These are phyloP conservation scores for Salix udensis DNA, from an alignment of 345 rosid species.

Conservation along the genomic window DNA sequence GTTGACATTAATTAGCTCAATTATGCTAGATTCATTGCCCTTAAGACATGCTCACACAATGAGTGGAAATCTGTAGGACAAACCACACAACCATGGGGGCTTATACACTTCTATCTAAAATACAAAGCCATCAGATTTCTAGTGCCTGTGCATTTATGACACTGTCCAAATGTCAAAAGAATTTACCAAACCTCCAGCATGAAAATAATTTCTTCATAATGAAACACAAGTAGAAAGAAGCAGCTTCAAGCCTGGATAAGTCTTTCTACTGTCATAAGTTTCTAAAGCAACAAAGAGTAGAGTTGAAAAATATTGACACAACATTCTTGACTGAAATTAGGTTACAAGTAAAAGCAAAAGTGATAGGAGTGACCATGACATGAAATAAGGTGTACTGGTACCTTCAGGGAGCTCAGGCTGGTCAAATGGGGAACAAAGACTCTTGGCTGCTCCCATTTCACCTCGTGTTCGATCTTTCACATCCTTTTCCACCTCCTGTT, in stretches of 20 bases:
- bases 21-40: no score
- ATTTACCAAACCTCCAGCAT: no score
- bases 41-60: no score
- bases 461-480: slow-evolving; percentile 87
- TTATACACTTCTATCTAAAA: no score
- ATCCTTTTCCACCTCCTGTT: slow-evolving; percentile 85
- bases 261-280: not conserved
- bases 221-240: not conserved
- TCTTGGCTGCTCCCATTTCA: slow-evolving; percentile 90
- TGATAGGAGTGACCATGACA: not conserved
- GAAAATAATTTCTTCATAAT: not conserved
- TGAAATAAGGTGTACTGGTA: slow-evolving; percentile 6
- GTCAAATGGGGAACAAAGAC: slow-evolving; percentile 85
- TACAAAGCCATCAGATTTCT: no score
- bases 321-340: not conserved
- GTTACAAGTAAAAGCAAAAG: not conserved
- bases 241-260: not conserved
- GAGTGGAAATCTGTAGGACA: no score
- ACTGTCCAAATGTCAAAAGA: no score
- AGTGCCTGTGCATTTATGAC: no score
- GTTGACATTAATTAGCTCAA: no score
- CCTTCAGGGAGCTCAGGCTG: slow-evolving; percentile 91
- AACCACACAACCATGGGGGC: no score
- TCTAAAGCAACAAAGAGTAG: not conserved
- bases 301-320: not conserved